Percentiles rank a stretch among this genome's conserved stretches.
phyloP scores from a whole-genome alignment of 164 flowering plant species.

The Buxus sempervirens region DNA sequence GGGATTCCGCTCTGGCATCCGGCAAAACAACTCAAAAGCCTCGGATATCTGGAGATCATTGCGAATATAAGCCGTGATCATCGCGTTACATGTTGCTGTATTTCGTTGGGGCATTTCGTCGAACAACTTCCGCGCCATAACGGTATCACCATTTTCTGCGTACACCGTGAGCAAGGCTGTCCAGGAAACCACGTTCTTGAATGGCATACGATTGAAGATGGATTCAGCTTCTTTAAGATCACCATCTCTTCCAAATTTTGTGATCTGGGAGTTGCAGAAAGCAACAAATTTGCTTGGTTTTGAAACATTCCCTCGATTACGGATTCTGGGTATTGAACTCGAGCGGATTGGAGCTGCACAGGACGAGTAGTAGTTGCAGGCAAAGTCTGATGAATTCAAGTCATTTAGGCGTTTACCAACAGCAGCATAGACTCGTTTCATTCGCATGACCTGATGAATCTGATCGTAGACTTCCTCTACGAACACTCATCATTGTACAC shows the following conservation, averaged over 20 bases:
- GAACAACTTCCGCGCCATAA: conserved; percentile 36
- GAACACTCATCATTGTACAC: too few species aligned
- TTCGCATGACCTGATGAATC: background rate
- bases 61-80: conserved; percentile 43
- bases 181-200: conserved; percentile 37
- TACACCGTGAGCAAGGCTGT: conserved; percentile 54
- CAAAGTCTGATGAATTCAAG: background rate
- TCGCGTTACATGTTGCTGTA: conserved; percentile 45
- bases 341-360: conserved; percentile 5
- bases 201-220: conserved; percentile 38
- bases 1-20: conserved; percentile 29
- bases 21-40: conserved; percentile 28
- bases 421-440: background rate
- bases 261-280: conserved; percentile 42
- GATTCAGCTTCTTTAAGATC: conserved; percentile 37
- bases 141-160: conserved; percentile 30
- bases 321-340: background rate
- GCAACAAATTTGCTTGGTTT: conserved; percentile 18
- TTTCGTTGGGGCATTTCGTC: conserved; percentile 46
- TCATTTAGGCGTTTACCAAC: background rate
- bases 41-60: conserved; percentile 18
- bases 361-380: conserved; percentile 1
- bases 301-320: background rate
- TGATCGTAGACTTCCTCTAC: too few species aligned
- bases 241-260: conserved; percentile 40